These are phyloP conservation scores for Leccinum aurantiacum DNA, from an alignment of 768 basidiomycete species.

Conservation along the genomic window DNA sequence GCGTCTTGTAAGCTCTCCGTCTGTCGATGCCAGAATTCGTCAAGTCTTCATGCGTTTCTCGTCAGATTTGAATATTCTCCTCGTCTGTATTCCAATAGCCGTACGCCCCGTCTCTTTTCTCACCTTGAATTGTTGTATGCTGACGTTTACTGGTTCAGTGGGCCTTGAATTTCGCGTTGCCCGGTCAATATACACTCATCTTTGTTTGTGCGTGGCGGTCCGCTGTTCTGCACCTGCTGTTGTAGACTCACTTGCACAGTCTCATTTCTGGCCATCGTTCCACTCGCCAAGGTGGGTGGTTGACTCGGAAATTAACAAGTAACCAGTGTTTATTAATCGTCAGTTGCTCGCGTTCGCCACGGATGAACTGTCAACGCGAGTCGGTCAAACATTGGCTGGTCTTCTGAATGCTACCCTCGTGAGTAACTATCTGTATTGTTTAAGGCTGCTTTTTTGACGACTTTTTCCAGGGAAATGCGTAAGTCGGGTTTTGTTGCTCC, in stretches of 20 bases:
- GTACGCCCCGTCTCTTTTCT: conserved; percentile 34
- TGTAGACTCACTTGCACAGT: conserved; percentile 39
- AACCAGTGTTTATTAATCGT: conserved; percentile 3
- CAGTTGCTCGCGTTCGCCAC: conserved; percentile 83
- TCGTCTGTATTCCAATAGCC: conserved; percentile 71
- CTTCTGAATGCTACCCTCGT: conserved; percentile 85
- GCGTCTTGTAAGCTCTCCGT: conserved; percentile 53
- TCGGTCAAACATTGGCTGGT: conserved; percentile 82
- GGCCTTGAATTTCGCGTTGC: conserved; percentile 64
- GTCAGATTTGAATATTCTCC: conserved; percentile 67
- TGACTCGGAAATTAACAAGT: not conserved
- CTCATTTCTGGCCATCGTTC: conserved; percentile 80
- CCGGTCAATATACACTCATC: conserved; percentile 54
- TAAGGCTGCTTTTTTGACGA: not conserved
- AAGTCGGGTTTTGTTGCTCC: conserved; percentile 3
- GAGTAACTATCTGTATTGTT: conserved; percentile 18
- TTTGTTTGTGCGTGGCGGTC: conserved; percentile 64
- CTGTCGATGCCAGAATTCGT: not conserved
- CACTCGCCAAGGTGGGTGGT: conserved; percentile 66
- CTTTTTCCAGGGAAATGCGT: conserved; percentile 32
- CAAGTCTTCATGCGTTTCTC: conserved; percentile 1
- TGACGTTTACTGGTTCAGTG: conserved; percentile 46
- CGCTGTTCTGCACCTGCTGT: not conserved
- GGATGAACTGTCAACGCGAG: conserved; percentile 77
- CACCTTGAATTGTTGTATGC: not conserved